A percentile compares a stretch with the other conserved stretches of the same genome.
Evolutionary conservation across 2,329 filamentous ascomycete genomes (phyloP).

Genomic region (Metarhizium sp.): DNA sequence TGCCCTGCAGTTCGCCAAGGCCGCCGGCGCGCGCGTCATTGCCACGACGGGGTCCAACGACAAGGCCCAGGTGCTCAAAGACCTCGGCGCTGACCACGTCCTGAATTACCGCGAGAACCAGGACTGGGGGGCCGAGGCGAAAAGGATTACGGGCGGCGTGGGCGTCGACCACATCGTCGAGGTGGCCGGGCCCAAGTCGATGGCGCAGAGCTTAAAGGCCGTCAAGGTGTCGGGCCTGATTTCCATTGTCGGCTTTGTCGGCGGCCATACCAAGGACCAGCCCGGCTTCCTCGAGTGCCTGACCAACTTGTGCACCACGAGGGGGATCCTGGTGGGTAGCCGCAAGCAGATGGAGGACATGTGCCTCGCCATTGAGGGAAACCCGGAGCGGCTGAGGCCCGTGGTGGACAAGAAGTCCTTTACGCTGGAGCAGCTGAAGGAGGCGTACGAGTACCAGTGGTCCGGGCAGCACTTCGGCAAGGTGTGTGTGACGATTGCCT

Average conservation of each 20-base stretch:
- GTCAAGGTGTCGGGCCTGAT: conserved; percentile 38
- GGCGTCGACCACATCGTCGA: conserved; percentile 40
- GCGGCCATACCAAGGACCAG: conserved; percentile 16
- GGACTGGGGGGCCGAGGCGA: conserved; percentile 36
- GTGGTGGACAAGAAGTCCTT: conserved; percentile 38
- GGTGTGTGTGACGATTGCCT: conserved; percentile 23
- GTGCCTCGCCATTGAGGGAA: conserved; percentile 37
- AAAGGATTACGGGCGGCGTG: conserved; percentile 30
- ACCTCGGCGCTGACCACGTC: conserved; percentile 39
- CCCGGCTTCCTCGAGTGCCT: conserved; percentile 25
- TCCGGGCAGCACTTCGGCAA: conserved; percentile 30
- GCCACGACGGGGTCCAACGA: conserved; percentile 36
- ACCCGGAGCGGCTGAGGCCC: conserved; percentile 32
- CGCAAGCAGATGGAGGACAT: conserved; percentile 41
- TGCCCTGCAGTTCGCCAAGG: conserved; percentile 46
- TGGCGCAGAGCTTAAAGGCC: conserved; percentile 34
- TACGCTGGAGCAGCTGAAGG: conserved; percentile 31
- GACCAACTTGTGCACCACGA: conserved; percentile 26
- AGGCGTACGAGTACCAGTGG: conserved; percentile 33
- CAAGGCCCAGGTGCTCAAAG: conserved; percentile 33
- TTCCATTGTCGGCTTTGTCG: conserved; percentile 28
- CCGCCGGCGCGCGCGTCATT: conserved; percentile 37
- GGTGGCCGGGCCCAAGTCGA: conserved; percentile 16
- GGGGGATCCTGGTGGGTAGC: conserved; percentile 37
- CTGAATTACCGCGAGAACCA: conserved; percentile 38